These are phyloP conservation scores for Solanum aculeatissimum DNA, from an alignment of 305 asterid species.

Conservation along the genomic window DNA sequence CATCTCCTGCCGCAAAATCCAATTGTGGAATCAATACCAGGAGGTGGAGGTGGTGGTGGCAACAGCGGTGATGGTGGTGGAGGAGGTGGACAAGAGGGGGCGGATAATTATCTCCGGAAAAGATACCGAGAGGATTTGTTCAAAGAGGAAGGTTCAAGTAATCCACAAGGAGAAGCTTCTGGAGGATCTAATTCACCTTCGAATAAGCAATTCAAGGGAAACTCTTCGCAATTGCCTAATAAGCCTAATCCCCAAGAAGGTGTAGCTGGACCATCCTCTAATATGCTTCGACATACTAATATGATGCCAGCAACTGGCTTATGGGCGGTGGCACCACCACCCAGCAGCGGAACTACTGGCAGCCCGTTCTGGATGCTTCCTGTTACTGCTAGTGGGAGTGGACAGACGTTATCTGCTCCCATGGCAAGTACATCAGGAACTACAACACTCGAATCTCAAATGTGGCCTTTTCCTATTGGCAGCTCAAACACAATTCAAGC, in stretches of 20 bases:
- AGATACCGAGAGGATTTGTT: slow-evolving; percentile 64
- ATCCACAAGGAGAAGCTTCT: slow-evolving; percentile 28
- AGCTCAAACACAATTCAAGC: slow-evolving; percentile 37
- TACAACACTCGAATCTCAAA: slow-evolving; percentile 30
- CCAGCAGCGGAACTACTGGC: slow-evolving; percentile 18
- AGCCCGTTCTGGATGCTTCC: slow-evolving; percentile 71
- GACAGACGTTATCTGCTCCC: slow-evolving; percentile 11
- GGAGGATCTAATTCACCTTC: slow-evolving; percentile 33
- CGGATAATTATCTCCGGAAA: slow-evolving; percentile 48
- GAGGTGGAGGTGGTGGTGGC: slow-evolving; percentile 18
- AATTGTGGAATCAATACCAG: slow-evolving; percentile 24
- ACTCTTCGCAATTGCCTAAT: slow-evolving; percentile 8
- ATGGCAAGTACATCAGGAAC: slow-evolving; percentile 11
- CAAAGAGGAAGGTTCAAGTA: slow-evolving; percentile 40
- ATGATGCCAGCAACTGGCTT: slow-evolving; percentile 35
- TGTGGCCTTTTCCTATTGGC: slow-evolving; percentile 51
- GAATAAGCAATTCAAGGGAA: slow-evolving; percentile 36
- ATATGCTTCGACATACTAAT: slow-evolving; percentile 20
- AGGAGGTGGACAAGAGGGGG: slow-evolving; percentile 27
- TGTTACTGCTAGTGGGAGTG: slow-evolving; percentile 21
- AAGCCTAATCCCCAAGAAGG: slow-evolving; percentile 11
- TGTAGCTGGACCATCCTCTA: slow-evolving; percentile 21
- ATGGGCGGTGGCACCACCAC: slow-evolving; percentile 59
- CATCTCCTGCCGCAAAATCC: slow-evolving; percentile 35
- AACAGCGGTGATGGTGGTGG: slow-evolving; percentile 10